Conservation (phyloP, 495 filamentous ascomycete genomes). For the Hypoxylon rickii region DNA sequence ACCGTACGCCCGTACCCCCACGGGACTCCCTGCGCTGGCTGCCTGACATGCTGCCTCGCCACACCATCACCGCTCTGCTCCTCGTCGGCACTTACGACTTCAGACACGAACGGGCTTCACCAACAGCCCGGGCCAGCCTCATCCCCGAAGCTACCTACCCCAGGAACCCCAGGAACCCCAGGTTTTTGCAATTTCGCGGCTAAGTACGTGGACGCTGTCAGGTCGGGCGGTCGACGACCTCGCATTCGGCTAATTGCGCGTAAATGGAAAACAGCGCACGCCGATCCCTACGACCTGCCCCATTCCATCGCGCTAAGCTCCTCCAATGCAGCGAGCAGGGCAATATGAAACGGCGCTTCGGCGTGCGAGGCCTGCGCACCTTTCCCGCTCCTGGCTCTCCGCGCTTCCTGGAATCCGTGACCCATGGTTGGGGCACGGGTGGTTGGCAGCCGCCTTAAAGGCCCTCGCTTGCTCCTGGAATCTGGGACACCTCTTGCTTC, state of each 20-base stretch:
- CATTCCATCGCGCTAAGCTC: constrained; percentile 11
- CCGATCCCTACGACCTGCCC: background rate
- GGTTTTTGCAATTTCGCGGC: constrained; percentile 32
- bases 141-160: too few species aligned
- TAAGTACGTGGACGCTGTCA: constrained; percentile 22
- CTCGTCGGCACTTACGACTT: constrained; percentile 17
- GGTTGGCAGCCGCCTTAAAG: constrained; percentile 13
- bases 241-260: constrained; percentile 26
- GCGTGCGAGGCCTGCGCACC: constrained; percentile 17
- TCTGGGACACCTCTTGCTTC: background rate
- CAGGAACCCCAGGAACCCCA: constrained; percentile 16
- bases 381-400: constrained; percentile 2
- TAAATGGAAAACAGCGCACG: constrained; percentile 24
- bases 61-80: constrained; percentile 5
- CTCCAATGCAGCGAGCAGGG: constrained; percentile 2
- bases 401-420: too few species aligned
- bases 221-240: constrained; percentile 11
- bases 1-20: constrained; percentile 18
- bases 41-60: background rate
- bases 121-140: constrained; percentile 24
- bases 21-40: background rate
- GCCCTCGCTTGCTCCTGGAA: background rate
- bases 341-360: constrained; percentile 27
- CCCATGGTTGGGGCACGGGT: too few species aligned
- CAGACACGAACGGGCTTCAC: constrained; percentile 3